Conservation (phyloP, 2,329 filamentous ascomycete genomes). For the Thelonectria discophora region DNA sequence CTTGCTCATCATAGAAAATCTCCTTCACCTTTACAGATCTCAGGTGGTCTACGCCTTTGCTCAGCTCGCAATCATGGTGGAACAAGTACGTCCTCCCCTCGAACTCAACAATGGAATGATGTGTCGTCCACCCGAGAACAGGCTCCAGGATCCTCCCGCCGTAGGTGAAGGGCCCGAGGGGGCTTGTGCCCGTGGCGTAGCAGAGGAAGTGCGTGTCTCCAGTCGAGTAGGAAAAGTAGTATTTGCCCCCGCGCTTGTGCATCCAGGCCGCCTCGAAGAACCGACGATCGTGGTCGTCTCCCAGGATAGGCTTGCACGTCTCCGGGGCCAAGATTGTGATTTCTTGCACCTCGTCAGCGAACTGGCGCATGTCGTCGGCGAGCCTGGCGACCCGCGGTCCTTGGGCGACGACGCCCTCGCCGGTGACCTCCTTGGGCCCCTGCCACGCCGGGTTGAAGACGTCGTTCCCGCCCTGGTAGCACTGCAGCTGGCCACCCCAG, state of each 20-base stretch:
- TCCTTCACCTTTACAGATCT: slow-evolving; percentile 78
- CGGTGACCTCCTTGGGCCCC: slow-evolving; percentile 67
- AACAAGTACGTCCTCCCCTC: slow-evolving; percentile 77
- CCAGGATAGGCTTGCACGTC: slow-evolving; percentile 65
- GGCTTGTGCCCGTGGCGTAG: slow-evolving; percentile 72
- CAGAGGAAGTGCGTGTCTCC: slow-evolving; percentile 80
- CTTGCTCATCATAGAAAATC: slow-evolving; percentile 74
- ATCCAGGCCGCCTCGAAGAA: slow-evolving; percentile 87
- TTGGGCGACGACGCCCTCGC: slow-evolving; percentile 65
- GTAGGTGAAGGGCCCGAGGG: slow-evolving; percentile 78
- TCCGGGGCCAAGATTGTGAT: slow-evolving; percentile 71
- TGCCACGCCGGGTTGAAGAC: slow-evolving; percentile 64
- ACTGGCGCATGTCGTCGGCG: slow-evolving; percentile 70
- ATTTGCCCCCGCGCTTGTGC: slow-evolving; percentile 74
- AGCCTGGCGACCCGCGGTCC: slow-evolving; percentile 73
- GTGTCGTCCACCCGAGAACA: slow-evolving; percentile 82
- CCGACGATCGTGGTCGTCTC: slow-evolving; percentile 75
- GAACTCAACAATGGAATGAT: slow-evolving; percentile 81
- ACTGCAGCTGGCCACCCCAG: slow-evolving; percentile 84
- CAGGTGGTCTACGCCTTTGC: slow-evolving; percentile 74
- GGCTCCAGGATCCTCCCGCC: slow-evolving; percentile 76
- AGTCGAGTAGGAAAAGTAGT: slow-evolving; percentile 82
- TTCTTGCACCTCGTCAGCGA: slow-evolving; percentile 65
- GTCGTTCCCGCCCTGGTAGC: slow-evolving; percentile 67
- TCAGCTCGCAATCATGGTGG: slow-evolving; percentile 77